Evolutionary conservation across 805 yeast genomes (phyloP).

Genomic region (Saccharomycopsis lassenensis): DNA sequence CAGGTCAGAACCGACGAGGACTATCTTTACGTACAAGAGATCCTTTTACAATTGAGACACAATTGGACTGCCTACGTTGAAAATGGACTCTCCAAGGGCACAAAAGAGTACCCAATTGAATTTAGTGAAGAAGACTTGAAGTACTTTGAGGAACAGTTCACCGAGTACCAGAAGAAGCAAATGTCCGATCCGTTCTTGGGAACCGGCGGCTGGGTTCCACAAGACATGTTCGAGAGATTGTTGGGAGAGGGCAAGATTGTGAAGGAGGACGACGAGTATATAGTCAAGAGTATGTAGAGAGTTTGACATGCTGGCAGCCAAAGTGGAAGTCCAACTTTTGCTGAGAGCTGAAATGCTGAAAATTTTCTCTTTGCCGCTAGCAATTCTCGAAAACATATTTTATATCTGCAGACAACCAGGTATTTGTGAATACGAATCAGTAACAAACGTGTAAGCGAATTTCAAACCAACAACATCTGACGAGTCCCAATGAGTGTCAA

Average conservation of each 20-base stretch:
- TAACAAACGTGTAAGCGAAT: too few relatives aligned
- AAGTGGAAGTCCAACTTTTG: too few relatives aligned
- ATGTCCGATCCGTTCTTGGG: constrained; percentile 75
- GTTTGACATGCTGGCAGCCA: too few relatives aligned
- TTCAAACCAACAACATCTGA: too few relatives aligned
- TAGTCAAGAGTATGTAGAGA: too few relatives aligned
- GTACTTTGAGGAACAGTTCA: constrained; percentile 45
- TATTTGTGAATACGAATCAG: too few relatives aligned
- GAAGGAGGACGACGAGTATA: constrained; percentile 47
- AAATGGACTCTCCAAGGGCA: constrained; percentile 39
- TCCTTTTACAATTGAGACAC: constrained; percentile 51
- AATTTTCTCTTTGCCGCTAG: too few relatives aligned
- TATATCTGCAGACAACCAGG: too few relatives aligned
- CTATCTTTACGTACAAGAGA: constrained; percentile 52
- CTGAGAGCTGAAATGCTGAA: too few relatives aligned
- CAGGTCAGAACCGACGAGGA: constrained; percentile 48
- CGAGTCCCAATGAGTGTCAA: too few relatives aligned
- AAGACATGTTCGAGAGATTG: constrained; percentile 73
- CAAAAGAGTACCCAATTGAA: constrained; percentile 46
- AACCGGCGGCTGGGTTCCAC: constrained; percentile 93
- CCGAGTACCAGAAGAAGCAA: constrained; percentile 56
- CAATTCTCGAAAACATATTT: too few relatives aligned
- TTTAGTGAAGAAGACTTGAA: constrained; percentile 50
- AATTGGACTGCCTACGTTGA: constrained; percentile 60
- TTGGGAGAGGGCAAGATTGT: constrained; percentile 58